Conservation (phyloP, 495 filamentous ascomycete genomes). For the Neurospora sp. region DNA sequence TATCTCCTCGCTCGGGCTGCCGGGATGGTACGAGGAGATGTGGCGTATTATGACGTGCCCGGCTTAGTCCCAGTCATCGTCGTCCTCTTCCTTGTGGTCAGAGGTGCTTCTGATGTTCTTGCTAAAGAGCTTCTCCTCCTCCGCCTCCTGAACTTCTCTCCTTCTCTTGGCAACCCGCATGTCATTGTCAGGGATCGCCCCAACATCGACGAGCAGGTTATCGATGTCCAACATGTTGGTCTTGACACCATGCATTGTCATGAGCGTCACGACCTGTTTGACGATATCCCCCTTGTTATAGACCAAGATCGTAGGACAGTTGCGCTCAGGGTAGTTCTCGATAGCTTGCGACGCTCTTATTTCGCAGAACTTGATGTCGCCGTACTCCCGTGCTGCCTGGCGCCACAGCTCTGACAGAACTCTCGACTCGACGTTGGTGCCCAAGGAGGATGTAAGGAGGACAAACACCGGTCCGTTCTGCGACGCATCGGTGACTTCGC, state of each 20-base stretch:
- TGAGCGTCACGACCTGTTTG: constrained; percentile 78
- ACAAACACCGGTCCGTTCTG: constrained; percentile 65
- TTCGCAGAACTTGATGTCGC: constrained; percentile 96
- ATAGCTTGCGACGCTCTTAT: constrained; percentile 90
- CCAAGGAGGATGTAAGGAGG: constrained; percentile 66
- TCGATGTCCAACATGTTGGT: constrained; percentile 60
- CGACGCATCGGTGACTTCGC: constrained; percentile 89
- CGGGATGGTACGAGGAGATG: not conserved
- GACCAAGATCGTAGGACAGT: constrained; percentile 87
- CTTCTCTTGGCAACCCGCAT: constrained; percentile 60
- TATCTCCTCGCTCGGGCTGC: not conserved
- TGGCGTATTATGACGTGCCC: not conserved
- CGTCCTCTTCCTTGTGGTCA: constrained; percentile 47
- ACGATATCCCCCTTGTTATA: constrained; percentile 88
- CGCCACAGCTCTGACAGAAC: constrained; percentile 82
- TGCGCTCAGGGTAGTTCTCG: constrained; percentile 88
- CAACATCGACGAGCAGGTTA: constrained; percentile 67
- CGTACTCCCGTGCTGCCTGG: constrained; percentile 68
- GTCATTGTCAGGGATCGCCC: constrained; percentile 67
- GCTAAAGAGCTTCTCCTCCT: constrained; percentile 33
- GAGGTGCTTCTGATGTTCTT: constrained; percentile 37
- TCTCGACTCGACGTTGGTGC: constrained; percentile 73
- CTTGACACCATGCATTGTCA: constrained; percentile 58
- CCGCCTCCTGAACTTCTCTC: constrained; percentile 48
- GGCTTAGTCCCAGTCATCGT: constrained; percentile 71